These are phyloP conservation scores for Colletotrichum lentis DNA, from an alignment of 2,329 filamentous ascomycete species.

Conservation along the genomic window DNA sequence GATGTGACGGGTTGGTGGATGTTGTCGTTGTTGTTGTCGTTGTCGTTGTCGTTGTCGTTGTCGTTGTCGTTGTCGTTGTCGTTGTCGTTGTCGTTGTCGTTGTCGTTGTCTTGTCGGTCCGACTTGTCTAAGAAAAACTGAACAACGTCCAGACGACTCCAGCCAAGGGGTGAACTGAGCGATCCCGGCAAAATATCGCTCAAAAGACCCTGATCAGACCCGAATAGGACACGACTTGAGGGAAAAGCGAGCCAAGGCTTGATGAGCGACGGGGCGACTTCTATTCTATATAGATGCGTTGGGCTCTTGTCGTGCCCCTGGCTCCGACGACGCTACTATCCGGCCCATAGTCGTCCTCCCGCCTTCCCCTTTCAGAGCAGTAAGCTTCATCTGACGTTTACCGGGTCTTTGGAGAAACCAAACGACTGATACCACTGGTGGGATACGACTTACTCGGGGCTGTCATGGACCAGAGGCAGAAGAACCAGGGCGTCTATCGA, in stretches of 20 bases:
- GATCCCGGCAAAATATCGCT: constrained; percentile 19
- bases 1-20: no score
- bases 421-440: constrained; percentile 1
- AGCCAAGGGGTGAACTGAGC: neutral
- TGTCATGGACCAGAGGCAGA: constrained; percentile 29
- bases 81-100: no score
- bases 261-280: constrained; percentile 1
- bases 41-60: neutral
- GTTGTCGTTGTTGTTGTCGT: no score
- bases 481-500: neutral
- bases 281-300: constrained; percentile 22
- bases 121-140: constrained; percentile 11
- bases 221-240: constrained; percentile 9
- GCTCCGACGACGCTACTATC: constrained; percentile 13
- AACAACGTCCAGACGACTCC: constrained; percentile 9
- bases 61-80: no score
- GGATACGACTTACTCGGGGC: constrained; percentile 35
- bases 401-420: constrained; percentile 22
- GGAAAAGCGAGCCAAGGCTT: neutral
- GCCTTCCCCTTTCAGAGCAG: constrained; percentile 10
- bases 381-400: constrained; percentile 37
- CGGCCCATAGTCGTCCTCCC: neutral
- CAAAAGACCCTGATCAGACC: constrained; percentile 19
- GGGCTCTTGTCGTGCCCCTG: neutral
- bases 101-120: no score